Evolutionary conservation across 352 stramenopile genomes (phyloP).

Genomic region (Globisporangium iwayamae): DNA sequence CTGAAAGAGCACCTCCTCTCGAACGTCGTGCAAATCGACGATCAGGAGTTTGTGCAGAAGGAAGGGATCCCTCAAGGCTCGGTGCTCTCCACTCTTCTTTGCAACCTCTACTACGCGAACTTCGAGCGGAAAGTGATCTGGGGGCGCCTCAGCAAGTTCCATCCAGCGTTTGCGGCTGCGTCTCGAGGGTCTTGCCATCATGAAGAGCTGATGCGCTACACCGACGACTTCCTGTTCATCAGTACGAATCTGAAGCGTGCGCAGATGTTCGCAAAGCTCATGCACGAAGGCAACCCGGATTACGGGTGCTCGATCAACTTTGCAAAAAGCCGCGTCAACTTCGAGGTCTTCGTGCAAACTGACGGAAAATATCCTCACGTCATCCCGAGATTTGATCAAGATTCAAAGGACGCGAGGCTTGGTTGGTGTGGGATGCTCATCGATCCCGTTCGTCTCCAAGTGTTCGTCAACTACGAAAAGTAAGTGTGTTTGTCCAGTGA

Average conservation of each 20-base stretch:
- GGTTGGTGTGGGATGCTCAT: slow-evolving; percentile 73
- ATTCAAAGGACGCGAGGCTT: slow-evolving; percentile 17
- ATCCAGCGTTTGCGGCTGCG: slow-evolving; percentile 7
- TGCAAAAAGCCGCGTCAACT: slow-evolving; percentile 68
- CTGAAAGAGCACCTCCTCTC: slow-evolving; percentile 62
- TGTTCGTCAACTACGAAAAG: slow-evolving; percentile 82
- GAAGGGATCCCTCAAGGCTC: slow-evolving; percentile 82
- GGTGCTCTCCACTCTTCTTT: slow-evolving; percentile 74
- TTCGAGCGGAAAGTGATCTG: slow-evolving; percentile 63
- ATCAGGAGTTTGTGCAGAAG: slow-evolving; percentile 45
- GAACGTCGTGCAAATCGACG: slow-evolving; percentile 56
- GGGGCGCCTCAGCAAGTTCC: slow-evolving; percentile 31
- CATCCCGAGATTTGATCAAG: slow-evolving; percentile 23
- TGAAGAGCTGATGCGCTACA: slow-evolving; percentile 70
- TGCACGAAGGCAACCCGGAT: slow-evolving; percentile 57
- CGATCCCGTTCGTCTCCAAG: slow-evolving; percentile 44
- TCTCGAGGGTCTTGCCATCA: slow-evolving; percentile 28
- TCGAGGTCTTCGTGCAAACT: slow-evolving; percentile 19
- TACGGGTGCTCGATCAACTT: slow-evolving; percentile 37
- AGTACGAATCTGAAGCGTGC: slow-evolving; percentile 50
- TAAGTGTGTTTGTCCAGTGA: slow-evolving; percentile 18
- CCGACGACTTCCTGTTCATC: slow-evolving; percentile 76
- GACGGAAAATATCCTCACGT: background rate
- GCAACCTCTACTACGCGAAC: slow-evolving; percentile 79
- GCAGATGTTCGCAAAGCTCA: slow-evolving; percentile 44